A percentile compares a stretch with the other conserved stretches of the same genome.
These are phyloP conservation scores for Solanum appendiculatum DNA, from an alignment of 257 asterid species.

Conservation along the genomic window DNA sequence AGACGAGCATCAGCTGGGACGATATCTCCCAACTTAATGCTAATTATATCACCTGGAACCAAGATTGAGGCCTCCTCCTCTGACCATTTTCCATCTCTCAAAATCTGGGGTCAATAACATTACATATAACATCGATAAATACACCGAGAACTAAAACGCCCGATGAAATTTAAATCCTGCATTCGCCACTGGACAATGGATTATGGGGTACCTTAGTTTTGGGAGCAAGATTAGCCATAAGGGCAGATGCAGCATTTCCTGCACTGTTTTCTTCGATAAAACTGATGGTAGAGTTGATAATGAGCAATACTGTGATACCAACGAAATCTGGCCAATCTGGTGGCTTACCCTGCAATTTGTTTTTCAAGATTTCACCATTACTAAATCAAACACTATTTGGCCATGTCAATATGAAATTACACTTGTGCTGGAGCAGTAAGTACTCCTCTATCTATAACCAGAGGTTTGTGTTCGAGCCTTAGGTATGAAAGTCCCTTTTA, in stretches of 20 bases:
- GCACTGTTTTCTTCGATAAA: conserved; percentile 79
- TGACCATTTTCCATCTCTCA: conserved; percentile 84
- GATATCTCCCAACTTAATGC: conserved; percentile 84
- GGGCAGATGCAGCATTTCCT: conserved; percentile 88
- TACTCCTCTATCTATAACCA: background rate
- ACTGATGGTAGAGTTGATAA: conserved; percentile 76
- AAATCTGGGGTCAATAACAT: conserved; percentile 21
- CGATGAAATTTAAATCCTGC: background rate
- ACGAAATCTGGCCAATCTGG: conserved; percentile 85
- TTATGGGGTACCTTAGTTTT: conserved; percentile 49
- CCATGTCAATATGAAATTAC: background rate
- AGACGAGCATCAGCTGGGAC: conserved; percentile 94
- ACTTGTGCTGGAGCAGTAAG: background rate
- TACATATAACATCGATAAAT: background rate
- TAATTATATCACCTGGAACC: conserved; percentile 87
- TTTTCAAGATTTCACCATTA: background rate
- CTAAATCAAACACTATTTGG: background rate
- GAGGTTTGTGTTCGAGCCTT: background rate
- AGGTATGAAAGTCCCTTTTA: background rate
- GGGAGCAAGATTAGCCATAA: conserved; percentile 92
- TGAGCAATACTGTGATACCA: conserved; percentile 46
- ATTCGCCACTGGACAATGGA: background rate
- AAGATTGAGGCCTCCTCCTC: conserved; percentile 79
- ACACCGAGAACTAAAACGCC: background rate
- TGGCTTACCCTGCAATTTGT: conserved; percentile 41